These are phyloP conservation scores for Tylopilus rubrobrunneus DNA, from an alignment of 768 basidiomycete species.

Conservation along the genomic window DNA sequence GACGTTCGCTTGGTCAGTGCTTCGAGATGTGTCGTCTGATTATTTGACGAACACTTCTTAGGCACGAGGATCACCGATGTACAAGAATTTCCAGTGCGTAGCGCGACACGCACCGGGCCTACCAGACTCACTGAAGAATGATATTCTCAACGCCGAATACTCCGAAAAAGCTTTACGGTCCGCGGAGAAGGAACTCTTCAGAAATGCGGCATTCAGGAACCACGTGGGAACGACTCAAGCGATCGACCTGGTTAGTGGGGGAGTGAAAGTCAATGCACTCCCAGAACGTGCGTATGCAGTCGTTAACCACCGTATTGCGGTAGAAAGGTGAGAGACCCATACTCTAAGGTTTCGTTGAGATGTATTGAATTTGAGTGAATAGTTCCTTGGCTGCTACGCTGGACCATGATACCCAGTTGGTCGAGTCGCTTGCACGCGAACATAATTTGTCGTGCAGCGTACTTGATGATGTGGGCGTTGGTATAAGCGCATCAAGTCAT, in stretches of 20 bases:
- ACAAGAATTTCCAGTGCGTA: conserved; percentile 59
- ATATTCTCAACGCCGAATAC: conserved; percentile 43
- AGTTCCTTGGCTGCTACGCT: conserved; percentile 42
- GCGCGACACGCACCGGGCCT: conserved; percentile 59
- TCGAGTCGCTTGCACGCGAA: conserved; percentile 40
- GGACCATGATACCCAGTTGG: conserved; percentile 42
- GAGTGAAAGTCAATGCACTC: conserved; percentile 74
- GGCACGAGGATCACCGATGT: conserved; percentile 57
- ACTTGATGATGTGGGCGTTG: conserved; percentile 44
- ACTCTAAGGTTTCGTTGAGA: neutral
- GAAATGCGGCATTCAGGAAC: conserved; percentile 38
- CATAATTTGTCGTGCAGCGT: conserved; percentile 59
- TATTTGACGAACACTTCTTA: conserved; percentile 17
- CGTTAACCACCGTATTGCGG: conserved; percentile 69
- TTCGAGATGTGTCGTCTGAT: neutral
- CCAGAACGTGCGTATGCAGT: conserved; percentile 70
- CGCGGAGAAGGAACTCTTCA: conserved; percentile 46
- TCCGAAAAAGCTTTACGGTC: conserved; percentile 49
- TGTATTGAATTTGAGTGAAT: neutral
- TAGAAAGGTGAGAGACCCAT: conserved; percentile 42
- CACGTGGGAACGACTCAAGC: conserved; percentile 73
- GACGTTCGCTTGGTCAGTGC: conserved; percentile 44
- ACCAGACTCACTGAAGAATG: conserved; percentile 41
- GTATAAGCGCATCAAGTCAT: conserved; percentile 29
- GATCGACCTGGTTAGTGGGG: conserved; percentile 64